A percentile compares a stretch with the other conserved stretches of the same genome.
phyloP scores from a whole-genome alignment of 2,329 filamentous ascomycete genomes.

The Curvularia lunata region DNA sequence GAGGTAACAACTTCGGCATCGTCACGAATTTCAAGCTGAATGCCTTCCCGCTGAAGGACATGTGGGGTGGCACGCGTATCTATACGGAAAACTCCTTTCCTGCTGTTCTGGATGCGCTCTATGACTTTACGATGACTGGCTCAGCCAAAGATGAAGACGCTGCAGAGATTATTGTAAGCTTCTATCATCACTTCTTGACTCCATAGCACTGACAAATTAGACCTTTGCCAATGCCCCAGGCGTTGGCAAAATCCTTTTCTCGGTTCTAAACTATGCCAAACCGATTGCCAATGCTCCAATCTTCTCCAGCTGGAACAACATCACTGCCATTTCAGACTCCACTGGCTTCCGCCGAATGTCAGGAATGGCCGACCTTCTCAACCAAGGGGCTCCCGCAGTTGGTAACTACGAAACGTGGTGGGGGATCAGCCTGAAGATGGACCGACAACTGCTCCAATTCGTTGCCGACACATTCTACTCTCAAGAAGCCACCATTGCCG shows the following conservation, averaged over 20 bases:
- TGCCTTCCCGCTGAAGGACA: constrained; percentile 25
- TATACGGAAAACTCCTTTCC: constrained; percentile 20
- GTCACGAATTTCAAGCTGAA: constrained; percentile 36
- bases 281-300: constrained; percentile 33
- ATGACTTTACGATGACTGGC: constrained; percentile 19
- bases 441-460: constrained; percentile 18
- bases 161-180: constrained; percentile 28
- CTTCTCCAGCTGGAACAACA: constrained; percentile 30
- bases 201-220: constrained; percentile 5
- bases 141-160: constrained; percentile 24
- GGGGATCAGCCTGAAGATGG: constrained; percentile 29
- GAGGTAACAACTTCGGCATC: constrained; percentile 42
- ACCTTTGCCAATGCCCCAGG: constrained; percentile 31
- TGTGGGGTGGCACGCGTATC: constrained; percentile 32
- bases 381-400: constrained; percentile 15
- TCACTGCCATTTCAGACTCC: constrained; percentile 30
- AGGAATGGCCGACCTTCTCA: constrained; percentile 23
- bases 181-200: background rate
- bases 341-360: constrained; percentile 30
- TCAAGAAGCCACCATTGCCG: constrained; percentile 20
- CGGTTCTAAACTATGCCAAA: constrained; percentile 32
- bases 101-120: constrained; percentile 22
- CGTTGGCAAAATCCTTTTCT: constrained; percentile 25
- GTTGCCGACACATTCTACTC: constrained; percentile 22
- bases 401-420: constrained; percentile 27